Evolutionary conservation across 257 asterid genomes (phyloP).

Genomic region (Perilla frutescens): DNA sequence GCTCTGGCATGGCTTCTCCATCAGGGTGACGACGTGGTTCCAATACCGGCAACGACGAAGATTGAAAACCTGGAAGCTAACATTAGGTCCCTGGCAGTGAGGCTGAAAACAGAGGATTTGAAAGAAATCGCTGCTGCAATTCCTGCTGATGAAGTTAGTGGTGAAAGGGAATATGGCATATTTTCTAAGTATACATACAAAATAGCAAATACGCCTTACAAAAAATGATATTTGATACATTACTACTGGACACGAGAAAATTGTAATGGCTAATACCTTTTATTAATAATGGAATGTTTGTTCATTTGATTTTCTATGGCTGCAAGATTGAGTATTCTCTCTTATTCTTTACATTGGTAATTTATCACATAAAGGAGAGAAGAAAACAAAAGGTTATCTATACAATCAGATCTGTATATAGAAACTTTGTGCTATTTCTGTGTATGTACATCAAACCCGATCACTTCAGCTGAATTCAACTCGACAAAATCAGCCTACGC

Average conservation of each 20-base stretch:
- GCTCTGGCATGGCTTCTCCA: constrained; percentile 64
- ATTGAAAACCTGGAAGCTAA: constrained; percentile 47
- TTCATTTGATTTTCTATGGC: background rate
- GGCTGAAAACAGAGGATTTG: constrained; percentile 48
- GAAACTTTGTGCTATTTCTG: constrained; percentile 30
- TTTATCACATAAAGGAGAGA: background rate
- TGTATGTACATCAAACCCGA: constrained; percentile 53
- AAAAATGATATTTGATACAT: background rate
- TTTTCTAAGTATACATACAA: constrained; percentile 34
- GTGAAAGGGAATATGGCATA: constrained; percentile 36
- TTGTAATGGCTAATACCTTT: background rate
- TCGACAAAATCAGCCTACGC: constrained; percentile 37
- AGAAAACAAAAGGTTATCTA: constrained; percentile 34
- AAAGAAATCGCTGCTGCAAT: constrained; percentile 43
- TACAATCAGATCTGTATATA: constrained; percentile 36
- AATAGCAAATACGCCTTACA: constrained; percentile 38
- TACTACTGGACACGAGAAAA: background rate
- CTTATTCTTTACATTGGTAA: constrained; percentile 33
- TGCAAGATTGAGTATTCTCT: constrained; percentile 1
- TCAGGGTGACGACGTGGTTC: constrained; percentile 58
- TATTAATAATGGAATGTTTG: background rate
- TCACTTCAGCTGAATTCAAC: constrained; percentile 11
- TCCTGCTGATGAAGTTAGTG: constrained; percentile 46
- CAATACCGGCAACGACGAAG: constrained; percentile 64
- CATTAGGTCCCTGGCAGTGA: constrained; percentile 44